Evolutionary conservation across 2,329 filamentous ascomycete genomes (phyloP).

Genomic region (Cytospora piceae): DNA sequence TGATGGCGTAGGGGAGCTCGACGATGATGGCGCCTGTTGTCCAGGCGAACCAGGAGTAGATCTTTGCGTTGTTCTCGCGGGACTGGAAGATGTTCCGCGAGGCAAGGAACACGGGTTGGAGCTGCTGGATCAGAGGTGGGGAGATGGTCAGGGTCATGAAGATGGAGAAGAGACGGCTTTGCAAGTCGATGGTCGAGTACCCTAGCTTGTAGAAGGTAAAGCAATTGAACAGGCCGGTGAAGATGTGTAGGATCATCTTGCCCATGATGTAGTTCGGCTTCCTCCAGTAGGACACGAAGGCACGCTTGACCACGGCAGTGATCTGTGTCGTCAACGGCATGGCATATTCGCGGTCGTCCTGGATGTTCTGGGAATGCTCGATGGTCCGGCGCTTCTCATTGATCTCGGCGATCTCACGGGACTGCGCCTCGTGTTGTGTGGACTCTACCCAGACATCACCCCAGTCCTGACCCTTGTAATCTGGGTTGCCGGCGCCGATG

Average conservation of each 20-base stretch:
- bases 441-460: conserved; percentile 42
- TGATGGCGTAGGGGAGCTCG: conserved; percentile 50
- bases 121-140: conserved; percentile 60
- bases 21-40: conserved; percentile 56
- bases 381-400: conserved; percentile 49
- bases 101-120: conserved; percentile 62
- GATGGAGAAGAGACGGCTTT: conserved; percentile 60
- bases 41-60: conserved; percentile 64
- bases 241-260: conserved; percentile 61
- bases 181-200: conserved; percentile 52
- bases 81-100: conserved; percentile 61
- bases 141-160: conserved; percentile 69
- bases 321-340: conserved; percentile 61
- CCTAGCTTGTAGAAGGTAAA: conserved; percentile 66
- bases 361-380: conserved; percentile 38
- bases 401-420: conserved; percentile 36
- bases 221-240: conserved; percentile 61
- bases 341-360: conserved; percentile 64
- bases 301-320: conserved; percentile 56
- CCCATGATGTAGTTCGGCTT: conserved; percentile 65
- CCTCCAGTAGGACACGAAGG: conserved; percentile 67
- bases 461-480: conserved; percentile 47
- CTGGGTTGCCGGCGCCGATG: conserved; percentile 48
- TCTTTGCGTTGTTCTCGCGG: conserved; percentile 64
- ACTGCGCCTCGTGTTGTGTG: conserved; percentile 38